phyloP scores from a whole-genome alignment of 2,329 filamentous ascomycete species.

The Fusarium brachygibbosum region DNA sequence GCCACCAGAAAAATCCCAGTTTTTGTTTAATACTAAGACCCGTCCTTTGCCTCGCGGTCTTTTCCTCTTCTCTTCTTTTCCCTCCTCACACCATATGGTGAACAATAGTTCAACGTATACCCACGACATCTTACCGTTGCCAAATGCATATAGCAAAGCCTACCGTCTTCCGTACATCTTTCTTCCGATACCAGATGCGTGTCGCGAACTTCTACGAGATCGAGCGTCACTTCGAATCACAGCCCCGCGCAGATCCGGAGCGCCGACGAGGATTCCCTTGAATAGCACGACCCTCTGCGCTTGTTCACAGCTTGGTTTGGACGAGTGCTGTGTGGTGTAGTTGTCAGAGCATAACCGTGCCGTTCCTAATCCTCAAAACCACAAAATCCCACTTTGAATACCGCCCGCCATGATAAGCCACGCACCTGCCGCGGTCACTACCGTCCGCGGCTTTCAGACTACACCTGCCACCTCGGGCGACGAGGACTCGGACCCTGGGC shows the following conservation, averaged over 20 bases:
- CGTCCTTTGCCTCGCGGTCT: conserved; percentile 23
- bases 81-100: conserved; percentile 50
- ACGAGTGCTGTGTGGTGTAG: conserved; percentile 40
- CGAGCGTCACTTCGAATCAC: conserved; percentile 63
- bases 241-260: conserved; percentile 70
- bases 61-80: conserved; percentile 34
- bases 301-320: conserved; percentile 32
- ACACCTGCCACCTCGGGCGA: conserved; percentile 69
- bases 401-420: conserved; percentile 60
- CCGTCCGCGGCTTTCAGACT: conserved; percentile 69
- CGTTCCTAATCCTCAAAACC: conserved; percentile 16
- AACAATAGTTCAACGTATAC: conserved; percentile 35
- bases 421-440: conserved; percentile 64
- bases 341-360: conserved; percentile 39
- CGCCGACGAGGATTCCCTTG: conserved; percentile 68
- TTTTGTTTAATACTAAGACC: conserved; percentile 41
- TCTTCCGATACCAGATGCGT: conserved; percentile 71
- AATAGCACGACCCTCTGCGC: conserved; percentile 47
- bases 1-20: conserved; percentile 42
- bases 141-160: conserved; percentile 71
- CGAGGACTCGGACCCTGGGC: conserved; percentile 68
- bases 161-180: conserved; percentile 60
- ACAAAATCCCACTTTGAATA: conserved; percentile 28
- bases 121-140: conserved; percentile 43
- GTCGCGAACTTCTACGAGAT: conserved; percentile 62